These are phyloP conservation scores for Collybia mongolica DNA, from an alignment of 768 basidiomycete genomes.

Conservation along the genomic window DNA sequence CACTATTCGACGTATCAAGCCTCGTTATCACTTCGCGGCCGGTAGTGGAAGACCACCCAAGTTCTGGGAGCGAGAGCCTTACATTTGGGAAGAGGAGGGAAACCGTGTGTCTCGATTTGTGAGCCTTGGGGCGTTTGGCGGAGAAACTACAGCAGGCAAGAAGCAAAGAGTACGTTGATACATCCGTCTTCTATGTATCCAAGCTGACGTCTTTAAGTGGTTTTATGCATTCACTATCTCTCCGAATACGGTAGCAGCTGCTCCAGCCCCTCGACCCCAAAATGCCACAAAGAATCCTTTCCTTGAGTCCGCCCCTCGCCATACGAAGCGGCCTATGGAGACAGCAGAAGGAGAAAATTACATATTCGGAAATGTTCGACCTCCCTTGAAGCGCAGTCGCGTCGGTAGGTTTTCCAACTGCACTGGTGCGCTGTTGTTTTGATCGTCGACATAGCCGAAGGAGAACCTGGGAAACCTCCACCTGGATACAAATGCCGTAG, in stretches of 20 bases:
- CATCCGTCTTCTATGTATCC: not conserved
- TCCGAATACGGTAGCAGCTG: slow-evolving; percentile 41
- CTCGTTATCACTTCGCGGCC: slow-evolving; percentile 85
- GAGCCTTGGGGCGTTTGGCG: slow-evolving; percentile 86
- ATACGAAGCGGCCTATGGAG: slow-evolving; percentile 55
- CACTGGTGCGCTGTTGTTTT: not conserved
- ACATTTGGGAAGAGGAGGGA: slow-evolving; percentile 73
- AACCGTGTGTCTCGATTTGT: slow-evolving; percentile 77
- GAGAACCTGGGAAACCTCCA: slow-evolving; percentile 58
- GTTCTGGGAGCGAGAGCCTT: slow-evolving; percentile 98
- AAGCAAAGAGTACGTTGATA: slow-evolving; percentile 73
- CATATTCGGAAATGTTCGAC: slow-evolving; percentile 65
- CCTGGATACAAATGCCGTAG: slow-evolving; percentile 74
- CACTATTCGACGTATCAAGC: slow-evolving; percentile 62
- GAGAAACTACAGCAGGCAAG: slow-evolving; percentile 55
- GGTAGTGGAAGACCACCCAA: slow-evolving; percentile 60
- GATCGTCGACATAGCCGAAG: slow-evolving; percentile 22
- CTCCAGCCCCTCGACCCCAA: slow-evolving; percentile 42
- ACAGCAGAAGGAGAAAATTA: slow-evolving; percentile 56
- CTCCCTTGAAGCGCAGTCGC: slow-evolving; percentile 55
- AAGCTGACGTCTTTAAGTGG: slow-evolving; percentile 56
- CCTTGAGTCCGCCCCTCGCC: slow-evolving; percentile 32
- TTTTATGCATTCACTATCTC: slow-evolving; percentile 95
- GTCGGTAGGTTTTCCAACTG: slow-evolving; percentile 38
- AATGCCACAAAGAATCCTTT: slow-evolving; percentile 78